Evolutionary conservation across 2,329 filamentous ascomycete species (phyloP), one percentile per base, ranked within the genome.

Genomic region (Hypoxylon sp.): DNA sequence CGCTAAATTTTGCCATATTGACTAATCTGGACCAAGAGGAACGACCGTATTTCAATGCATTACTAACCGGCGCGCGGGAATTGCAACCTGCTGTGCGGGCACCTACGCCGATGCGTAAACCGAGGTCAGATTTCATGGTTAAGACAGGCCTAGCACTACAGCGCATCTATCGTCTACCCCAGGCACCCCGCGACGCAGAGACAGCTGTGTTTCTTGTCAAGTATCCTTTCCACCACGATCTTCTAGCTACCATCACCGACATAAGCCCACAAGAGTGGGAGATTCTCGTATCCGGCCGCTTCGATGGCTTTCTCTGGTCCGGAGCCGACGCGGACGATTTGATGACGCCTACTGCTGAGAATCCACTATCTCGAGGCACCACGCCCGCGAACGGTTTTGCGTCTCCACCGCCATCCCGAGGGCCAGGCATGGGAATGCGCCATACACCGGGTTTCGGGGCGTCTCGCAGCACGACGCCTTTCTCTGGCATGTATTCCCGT

Each of bases 251-350:
- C 0, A 86, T 98, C 54, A 91, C 92, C 37, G 93, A 94, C 58
- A 96, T 98, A 74, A 96, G 92, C 77, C 88, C 90, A 51, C 92
- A 93, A n/a, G 95, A 98, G 80, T 98, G 95, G 95, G 95, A 98
- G 70, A 97, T 98, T 61, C 85, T 98, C 11, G 93, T 92, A 3
- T 98, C 95, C 0, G 95, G 95, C 29, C 92, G 95, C 29, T 98
- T 98, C 75, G 94, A 98, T 77, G 95, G 95, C 3, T 98, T 98
- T 81, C 85, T 98, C 19, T 97, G 95, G 89, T 97, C 94, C 48
- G 95, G 95, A 22, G 94, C 93, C 5, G 94, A 98, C 59, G 78
- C 74, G n/a, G 86, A 87, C 26, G 84, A 85, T 46, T 75, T 74
- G 31, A 72, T 76, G 6, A 74, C 74, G 39, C 79, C 79, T 62